Conservation (phyloP, 2,329 filamentous ascomycete genomes). For the Neophaeococcomyces aloes region DNA sequence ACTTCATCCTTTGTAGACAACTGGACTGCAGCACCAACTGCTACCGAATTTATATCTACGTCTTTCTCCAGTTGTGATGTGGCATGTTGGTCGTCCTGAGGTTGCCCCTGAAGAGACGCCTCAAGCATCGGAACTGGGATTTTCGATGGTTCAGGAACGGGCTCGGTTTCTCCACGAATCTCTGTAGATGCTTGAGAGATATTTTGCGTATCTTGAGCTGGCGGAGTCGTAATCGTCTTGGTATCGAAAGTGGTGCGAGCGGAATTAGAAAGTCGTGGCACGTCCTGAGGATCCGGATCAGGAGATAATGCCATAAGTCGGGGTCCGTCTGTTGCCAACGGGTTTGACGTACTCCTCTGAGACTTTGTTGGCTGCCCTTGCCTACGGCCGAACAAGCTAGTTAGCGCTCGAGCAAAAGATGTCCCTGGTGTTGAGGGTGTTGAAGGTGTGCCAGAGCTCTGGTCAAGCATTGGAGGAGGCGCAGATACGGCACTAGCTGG, state of each 20-base stretch:
- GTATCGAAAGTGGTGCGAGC: slow-evolving; percentile 2
- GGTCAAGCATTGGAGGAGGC: not conserved
- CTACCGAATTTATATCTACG: not conserved
- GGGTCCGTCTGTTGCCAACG: not conserved
- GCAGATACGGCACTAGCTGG: not conserved
- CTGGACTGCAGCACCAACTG: not conserved
- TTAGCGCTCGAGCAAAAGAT: slow-evolving; percentile 11
- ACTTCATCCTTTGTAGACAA: not conserved
- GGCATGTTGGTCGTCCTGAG: not conserved
- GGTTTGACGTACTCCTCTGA: slow-evolving; percentile 1
- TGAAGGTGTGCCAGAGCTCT: slow-evolving; percentile 8
- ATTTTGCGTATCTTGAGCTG: not conserved
- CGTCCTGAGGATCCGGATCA: slow-evolving; percentile 5
- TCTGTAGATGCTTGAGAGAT: not conserved
- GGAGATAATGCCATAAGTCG: slow-evolving; percentile 6
- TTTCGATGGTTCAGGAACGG: not conserved
- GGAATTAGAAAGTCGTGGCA: not conserved
- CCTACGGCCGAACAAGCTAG: slow-evolving; percentile 16
- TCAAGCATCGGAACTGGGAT: not conserved
- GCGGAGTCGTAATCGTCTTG: not conserved
- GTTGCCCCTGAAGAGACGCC: not conserved
- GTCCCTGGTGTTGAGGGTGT: slow-evolving; percentile 10
- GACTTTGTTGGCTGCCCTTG: slow-evolving; percentile 13
- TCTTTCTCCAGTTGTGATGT: slow-evolving; percentile 5
- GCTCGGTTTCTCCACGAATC: not conserved